Percentiles rank a stretch among this genome's conserved stretches.
phyloP scores from a whole-genome alignment of 2,329 filamentous ascomycete genomes.

The Rhynchosporium graminicola region DNA sequence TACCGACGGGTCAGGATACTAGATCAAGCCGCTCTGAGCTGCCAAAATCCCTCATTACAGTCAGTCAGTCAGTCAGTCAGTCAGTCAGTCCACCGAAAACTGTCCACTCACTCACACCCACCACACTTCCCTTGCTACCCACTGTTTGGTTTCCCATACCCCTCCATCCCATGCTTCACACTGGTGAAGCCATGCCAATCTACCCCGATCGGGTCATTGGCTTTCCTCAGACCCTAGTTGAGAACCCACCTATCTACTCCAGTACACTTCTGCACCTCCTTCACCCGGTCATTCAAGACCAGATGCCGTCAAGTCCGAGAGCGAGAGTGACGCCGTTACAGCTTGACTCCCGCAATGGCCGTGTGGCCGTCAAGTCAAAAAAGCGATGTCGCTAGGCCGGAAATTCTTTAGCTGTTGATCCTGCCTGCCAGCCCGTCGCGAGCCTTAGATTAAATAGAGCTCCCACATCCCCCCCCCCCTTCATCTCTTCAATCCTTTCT shows the following conservation, averaged over 20 bases:
- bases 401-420: constrained; percentile 16
- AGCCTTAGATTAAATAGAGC: constrained; percentile 20
- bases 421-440: constrained; percentile 14
- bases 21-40: constrained; percentile 14
- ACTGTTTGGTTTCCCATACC: constrained; percentile 1
- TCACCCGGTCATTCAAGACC: background rate
- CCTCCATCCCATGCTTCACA: constrained; percentile 2
- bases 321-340: constrained; percentile 23
- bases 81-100: background rate
- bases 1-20: background rate
- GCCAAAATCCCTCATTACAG: constrained; percentile 23
- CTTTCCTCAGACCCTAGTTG: background rate
- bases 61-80: too few relatives aligned
- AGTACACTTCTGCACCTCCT: background rate
- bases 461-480: constrained; percentile 14
- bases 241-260: background rate
- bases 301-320: constrained; percentile 22
- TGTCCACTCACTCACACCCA: constrained; percentile 11
- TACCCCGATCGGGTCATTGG: background rate
- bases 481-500: too few relatives aligned
- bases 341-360: constrained; percentile 17
- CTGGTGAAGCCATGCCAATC: background rate
- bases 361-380: constrained; percentile 3
- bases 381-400: constrained; percentile 18
- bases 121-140: background rate